A percentile compares a stretch with the other conserved stretches of the same genome.
Evolutionary conservation across 371 early-diverging fungal species (phyloP).

Genomic region (Rozella allomycis): DNA sequence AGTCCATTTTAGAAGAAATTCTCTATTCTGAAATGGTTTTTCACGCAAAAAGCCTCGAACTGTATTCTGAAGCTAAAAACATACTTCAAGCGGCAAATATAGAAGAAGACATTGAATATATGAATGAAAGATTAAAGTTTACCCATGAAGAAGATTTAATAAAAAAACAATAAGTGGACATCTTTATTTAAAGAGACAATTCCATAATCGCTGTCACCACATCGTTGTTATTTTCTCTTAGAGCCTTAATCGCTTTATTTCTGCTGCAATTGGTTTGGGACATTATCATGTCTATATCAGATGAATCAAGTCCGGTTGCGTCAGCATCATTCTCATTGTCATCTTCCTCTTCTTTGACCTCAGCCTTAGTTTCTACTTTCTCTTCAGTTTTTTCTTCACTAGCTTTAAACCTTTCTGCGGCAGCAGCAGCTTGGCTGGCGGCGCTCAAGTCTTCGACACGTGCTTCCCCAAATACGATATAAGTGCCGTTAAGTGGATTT

Average conservation of each 20-base stretch:
- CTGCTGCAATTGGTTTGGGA: conserved; percentile 67
- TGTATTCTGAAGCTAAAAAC: no score
- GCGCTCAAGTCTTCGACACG: conserved; percentile 60
- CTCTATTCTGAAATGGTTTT: conserved; percentile 8
- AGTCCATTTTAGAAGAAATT: conserved; percentile 7
- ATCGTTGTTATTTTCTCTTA: conserved; percentile 57
- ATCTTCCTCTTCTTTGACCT: conserved; percentile 24
- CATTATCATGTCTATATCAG: conserved; percentile 85
- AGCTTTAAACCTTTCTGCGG: conserved; percentile 18
- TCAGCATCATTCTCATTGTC: conserved; percentile 18
- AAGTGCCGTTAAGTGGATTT: conserved; percentile 63
- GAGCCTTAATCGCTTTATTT: conserved; percentile 71
- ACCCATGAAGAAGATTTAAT: no score
- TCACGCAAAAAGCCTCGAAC: no score
- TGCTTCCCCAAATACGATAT: conserved; percentile 91
- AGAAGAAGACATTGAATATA: no score
- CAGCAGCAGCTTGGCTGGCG: conserved; percentile 32
- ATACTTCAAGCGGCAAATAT: no score
- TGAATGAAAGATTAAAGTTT: no score
- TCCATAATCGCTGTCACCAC: conserved; percentile 89
- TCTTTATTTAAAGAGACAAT: conserved; percentile 5
- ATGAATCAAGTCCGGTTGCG: conserved; percentile 43
- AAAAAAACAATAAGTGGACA: no score
- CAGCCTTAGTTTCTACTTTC: conserved; percentile 32
- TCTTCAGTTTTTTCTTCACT: conserved; percentile 22